Conservation (phyloP, 768 basidiomycete genomes). For the Macrocybe gigantea region DNA sequence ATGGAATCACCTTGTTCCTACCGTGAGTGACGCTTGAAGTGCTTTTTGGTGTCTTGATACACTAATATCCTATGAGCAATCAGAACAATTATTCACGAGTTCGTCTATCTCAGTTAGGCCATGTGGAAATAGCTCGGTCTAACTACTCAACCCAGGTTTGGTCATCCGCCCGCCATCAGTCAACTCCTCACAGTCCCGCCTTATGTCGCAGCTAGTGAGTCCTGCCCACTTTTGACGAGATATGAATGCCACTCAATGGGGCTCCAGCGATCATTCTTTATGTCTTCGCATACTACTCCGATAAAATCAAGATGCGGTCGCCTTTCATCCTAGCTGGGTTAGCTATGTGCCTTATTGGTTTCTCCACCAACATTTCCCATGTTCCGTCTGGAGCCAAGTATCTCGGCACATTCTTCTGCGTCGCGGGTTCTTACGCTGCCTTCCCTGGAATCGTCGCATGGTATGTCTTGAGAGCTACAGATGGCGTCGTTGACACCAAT, state of each 20-base stretch:
- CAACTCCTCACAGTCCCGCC: conserved; percentile 68
- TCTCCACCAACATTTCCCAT: conserved; percentile 56
- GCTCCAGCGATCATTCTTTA: conserved; percentile 47
- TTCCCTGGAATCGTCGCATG: conserved; percentile 60
- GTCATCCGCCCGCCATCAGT: conserved; percentile 47
- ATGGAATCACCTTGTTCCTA: conserved; percentile 66
- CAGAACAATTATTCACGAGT: conserved; percentile 58
- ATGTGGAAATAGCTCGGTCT: background rate
- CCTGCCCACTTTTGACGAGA: background rate
- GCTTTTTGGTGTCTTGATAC: background rate
- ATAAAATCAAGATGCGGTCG: conserved; percentile 46
- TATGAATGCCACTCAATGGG: background rate
- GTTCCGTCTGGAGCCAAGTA: conserved; percentile 54
- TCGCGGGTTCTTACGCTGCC: conserved; percentile 55
- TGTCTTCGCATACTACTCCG: conserved; percentile 51
- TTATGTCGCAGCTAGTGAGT: conserved; percentile 56
- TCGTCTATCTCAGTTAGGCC: conserved; percentile 4
- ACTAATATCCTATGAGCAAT: background rate
- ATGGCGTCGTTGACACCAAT: background rate
- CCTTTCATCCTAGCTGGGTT: conserved; percentile 54
- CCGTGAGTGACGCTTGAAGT: conserved; percentile 41
- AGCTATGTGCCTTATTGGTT: conserved; percentile 49
- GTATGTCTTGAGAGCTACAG: conserved; percentile 24
- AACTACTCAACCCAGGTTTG: conserved; percentile 38
- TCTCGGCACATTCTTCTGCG: conserved; percentile 66